phyloP scores from a whole-genome alignment of 225 moss, liverwort and hornwort species.

The Lunularia cruciata region DNA sequence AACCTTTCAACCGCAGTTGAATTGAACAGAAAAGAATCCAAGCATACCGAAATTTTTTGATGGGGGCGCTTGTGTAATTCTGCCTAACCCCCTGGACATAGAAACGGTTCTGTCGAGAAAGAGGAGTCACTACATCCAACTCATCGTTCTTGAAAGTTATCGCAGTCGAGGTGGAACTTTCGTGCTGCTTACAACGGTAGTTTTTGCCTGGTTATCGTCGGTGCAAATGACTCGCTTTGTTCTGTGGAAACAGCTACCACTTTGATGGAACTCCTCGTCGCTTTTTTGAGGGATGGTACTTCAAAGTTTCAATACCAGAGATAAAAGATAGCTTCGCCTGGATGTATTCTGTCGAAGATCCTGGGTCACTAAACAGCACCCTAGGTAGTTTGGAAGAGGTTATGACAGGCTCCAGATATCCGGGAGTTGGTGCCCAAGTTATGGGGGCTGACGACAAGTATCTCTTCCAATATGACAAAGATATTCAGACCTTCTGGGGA shows the following conservation, averaged over 20 bases:
- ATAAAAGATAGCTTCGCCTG: constrained; percentile 88
- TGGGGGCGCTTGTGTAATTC: no score
- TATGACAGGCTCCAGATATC: constrained; percentile 37
- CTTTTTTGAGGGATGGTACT: constrained; percentile 99
- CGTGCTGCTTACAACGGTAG: background rate
- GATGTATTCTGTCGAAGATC: constrained; percentile 98
- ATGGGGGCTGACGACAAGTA: constrained; percentile 90
- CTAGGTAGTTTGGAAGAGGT: constrained; percentile 40
- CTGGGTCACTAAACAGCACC: constrained; percentile 28
- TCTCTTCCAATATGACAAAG: constrained; percentile 62
- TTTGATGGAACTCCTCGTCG: constrained; percentile 84
- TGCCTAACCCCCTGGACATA: no score
- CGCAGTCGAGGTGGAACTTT: background rate
- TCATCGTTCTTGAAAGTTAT: no score
- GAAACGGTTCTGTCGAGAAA: no score
- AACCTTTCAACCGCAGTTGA: no score
- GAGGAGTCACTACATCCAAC: no score
- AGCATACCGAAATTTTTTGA: no score
- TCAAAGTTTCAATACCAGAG: constrained; percentile 88
- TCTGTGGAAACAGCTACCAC: constrained; percentile 57
- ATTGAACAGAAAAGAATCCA: no score
- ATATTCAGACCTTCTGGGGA: constrained; percentile 75
- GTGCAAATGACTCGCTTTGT: background rate
- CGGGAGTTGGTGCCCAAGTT: constrained; percentile 85
- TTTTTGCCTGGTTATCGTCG: background rate